Evolutionary conservation across 1,284 basidiomycete genomes (phyloP).

Genomic region (Sparassis latifolia): DNA sequence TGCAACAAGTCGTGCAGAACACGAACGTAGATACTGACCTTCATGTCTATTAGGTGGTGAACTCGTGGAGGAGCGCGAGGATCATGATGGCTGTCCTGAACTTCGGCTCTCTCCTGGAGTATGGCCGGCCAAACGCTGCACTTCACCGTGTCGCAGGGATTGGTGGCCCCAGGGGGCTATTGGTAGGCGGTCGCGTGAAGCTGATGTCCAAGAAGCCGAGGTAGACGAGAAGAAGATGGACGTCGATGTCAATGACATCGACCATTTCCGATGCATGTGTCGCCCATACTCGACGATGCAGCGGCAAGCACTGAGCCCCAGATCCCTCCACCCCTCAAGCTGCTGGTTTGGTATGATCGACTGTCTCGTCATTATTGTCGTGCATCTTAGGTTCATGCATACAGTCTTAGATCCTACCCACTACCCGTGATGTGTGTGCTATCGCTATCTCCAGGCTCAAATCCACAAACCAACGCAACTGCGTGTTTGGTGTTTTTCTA

Average conservation of each 20-base stretch:
- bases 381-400: no score
- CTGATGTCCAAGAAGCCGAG: constrained; percentile 29
- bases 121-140: constrained; percentile 72
- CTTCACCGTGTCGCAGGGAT: constrained; percentile 54
- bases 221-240: constrained; percentile 61
- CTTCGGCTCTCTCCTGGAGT: constrained; percentile 80
- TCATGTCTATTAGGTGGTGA: constrained; percentile 16
- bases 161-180: constrained; percentile 19
- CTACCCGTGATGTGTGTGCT: no score
- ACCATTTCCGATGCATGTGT: not conserved
- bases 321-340: constrained; percentile 58
- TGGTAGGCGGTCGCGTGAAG: constrained; percentile 26
- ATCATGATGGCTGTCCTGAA: constrained; percentile 92
- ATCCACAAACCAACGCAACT: no score
- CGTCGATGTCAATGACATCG: constrained; percentile 58
- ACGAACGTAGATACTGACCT: not conserved
- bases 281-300: not conserved
- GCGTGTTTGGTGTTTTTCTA: no score
- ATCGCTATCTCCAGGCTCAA: no score
- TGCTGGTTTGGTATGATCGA: constrained; percentile 19
- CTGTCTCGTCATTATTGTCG: no score
- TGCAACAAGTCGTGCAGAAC: not conserved
- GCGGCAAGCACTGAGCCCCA: constrained; percentile 25
- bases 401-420: no score
- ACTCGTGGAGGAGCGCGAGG: constrained; percentile 77